Conservation (phyloP, 2,329 filamentous ascomycete species). For the Arthroderma uncinatum region DNA sequence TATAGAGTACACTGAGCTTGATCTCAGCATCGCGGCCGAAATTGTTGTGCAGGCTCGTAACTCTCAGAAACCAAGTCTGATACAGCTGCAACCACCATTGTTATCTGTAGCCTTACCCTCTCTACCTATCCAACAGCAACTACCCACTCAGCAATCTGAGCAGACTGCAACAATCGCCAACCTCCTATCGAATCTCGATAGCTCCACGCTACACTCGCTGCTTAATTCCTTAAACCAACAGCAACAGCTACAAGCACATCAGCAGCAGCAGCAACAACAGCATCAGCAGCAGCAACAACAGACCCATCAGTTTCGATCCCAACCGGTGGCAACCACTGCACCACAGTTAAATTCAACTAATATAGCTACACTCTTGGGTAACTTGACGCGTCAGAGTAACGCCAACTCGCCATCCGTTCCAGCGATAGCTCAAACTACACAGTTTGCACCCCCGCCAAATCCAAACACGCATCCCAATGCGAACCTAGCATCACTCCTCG, state of each 20-base stretch:
- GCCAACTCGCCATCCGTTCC: slow-evolving; percentile 2
- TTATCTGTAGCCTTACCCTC: slow-evolving; percentile 16
- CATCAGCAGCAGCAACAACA: slow-evolving; percentile 15
- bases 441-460: slow-evolving; percentile 16
- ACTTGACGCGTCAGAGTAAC: slow-evolving; percentile 10
- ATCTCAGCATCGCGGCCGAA: slow-evolving; percentile 66
- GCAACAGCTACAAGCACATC: not conserved
- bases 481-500: slow-evolving; percentile 29
- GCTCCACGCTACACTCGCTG: slow-evolving; percentile 58
- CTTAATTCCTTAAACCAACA: slow-evolving; percentile 44
- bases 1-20: slow-evolving; percentile 68
- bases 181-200: slow-evolving; percentile 57
- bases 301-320: slow-evolving; percentile 29
- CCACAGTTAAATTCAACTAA: slow-evolving; percentile 13
- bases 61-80: slow-evolving; percentile 25
- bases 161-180: slow-evolving; percentile 49
- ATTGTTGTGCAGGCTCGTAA: slow-evolving; percentile 55
- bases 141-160: slow-evolving; percentile 20
- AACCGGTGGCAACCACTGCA: slow-evolving; percentile 18
- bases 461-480: slow-evolving; percentile 25
- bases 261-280: no score
- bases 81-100: slow-evolving; percentile 21
- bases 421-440: not conserved
- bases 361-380: slow-evolving; percentile 19
- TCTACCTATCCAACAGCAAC: not conserved